Conservation (phyloP, 805 yeast genomes). For the Saturnispora kantuleensis region DNA sequence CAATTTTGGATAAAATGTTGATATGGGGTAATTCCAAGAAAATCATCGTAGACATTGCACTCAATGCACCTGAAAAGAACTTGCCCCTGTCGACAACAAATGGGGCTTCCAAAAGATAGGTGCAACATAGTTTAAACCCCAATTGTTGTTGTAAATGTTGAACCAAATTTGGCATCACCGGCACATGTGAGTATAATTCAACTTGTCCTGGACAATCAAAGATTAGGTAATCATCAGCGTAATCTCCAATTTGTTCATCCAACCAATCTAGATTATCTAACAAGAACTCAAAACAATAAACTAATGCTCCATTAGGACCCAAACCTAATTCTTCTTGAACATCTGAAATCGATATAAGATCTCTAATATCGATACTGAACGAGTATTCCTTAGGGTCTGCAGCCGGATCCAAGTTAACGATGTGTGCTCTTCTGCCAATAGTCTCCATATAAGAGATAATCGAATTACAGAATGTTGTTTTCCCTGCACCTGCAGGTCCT, state of each 20-base stretch:
- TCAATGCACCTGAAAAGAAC: slow-evolving; percentile 88
- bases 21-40: slow-evolving; percentile 90
- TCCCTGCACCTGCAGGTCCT: slow-evolving; percentile 99
- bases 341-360: slow-evolving; percentile 80
- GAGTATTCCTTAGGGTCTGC: slow-evolving; percentile 90
- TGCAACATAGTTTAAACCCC: slow-evolving; percentile 84
- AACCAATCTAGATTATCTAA: slow-evolving; percentile 91
- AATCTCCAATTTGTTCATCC: slow-evolving; percentile 95
- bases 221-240: slow-evolving; percentile 83
- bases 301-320: slow-evolving; percentile 92
- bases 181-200: slow-evolving; percentile 89
- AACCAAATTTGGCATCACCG: slow-evolving; percentile 82
- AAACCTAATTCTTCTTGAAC: slow-evolving; percentile 90
- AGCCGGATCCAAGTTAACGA: slow-evolving; percentile 94
- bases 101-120: slow-evolving; percentile 88
- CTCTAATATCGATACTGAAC: slow-evolving; percentile 86
- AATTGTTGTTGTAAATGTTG: slow-evolving; percentile 71
- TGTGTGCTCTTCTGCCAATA: slow-evolving; percentile 85
- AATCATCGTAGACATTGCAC: slow-evolving; percentile 99
- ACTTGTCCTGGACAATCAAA: slow-evolving; percentile 98
- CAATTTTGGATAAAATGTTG: slow-evolving; percentile 79
- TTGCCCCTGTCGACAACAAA: slow-evolving; percentile 85
- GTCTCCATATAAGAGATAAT: slow-evolving; percentile 81
- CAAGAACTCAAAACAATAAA: slow-evolving; percentile 89
- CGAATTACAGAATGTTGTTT: slow-evolving; percentile 84